These are phyloP conservation scores for Dictyostelium intermedium DNA, from an alignment of 78 protist genomes.

Conservation along the genomic window DNA sequence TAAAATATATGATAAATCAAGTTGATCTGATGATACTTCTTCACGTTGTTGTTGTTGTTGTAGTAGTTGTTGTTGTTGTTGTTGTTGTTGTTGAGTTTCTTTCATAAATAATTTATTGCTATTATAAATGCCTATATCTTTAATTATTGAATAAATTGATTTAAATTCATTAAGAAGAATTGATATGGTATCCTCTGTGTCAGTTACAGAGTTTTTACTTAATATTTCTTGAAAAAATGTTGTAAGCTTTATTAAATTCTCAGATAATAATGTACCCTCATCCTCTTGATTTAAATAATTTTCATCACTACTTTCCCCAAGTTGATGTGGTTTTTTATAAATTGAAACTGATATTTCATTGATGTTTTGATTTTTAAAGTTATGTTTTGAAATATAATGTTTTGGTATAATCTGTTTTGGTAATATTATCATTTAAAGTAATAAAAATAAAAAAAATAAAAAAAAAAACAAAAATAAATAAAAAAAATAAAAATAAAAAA, in stretches of 20 bases:
- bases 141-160: not conserved
- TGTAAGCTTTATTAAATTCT: not conserved
- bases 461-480: not conserved
- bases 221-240: not conserved
- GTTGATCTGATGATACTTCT: not conserved
- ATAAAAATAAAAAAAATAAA: not conserved
- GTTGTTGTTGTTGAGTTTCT: too few species aligned
- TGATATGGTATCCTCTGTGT: not conserved
- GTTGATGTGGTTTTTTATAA: not conserved
- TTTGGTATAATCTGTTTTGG: not conserved
- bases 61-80: not conserved
- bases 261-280: not conserved
- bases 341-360: too few species aligned
- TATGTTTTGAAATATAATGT: not conserved
- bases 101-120: not conserved
- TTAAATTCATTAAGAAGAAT: not conserved
- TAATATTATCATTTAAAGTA: not conserved
- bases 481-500: too few species aligned
- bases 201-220: not conserved
- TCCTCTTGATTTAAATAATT: not conserved
- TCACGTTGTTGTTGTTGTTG: not conserved
- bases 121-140: not conserved
- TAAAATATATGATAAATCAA: not conserved
- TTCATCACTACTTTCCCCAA: not conserved
- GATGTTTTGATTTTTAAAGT: not conserved